Evolutionary conservation across 2,329 filamentous ascomycete genomes (phyloP).

Genomic region (Aspergillus brasiliensis): DNA sequence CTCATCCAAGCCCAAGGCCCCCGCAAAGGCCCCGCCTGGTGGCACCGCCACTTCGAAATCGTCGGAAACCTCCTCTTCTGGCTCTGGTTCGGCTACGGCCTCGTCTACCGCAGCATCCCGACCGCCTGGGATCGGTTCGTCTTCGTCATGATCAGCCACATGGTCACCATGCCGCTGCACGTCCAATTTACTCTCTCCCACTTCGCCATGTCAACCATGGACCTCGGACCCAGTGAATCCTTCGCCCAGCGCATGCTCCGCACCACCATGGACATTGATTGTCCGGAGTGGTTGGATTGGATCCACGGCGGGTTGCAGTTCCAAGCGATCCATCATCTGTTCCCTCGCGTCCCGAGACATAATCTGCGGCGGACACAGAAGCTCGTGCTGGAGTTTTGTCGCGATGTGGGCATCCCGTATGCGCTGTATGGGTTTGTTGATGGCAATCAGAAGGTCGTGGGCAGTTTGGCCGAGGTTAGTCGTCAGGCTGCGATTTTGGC

Average conservation of each 20-base stretch:
- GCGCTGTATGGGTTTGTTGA: slow-evolving; percentile 79
- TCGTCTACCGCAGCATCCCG: slow-evolving; percentile 72
- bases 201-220: slow-evolving; percentile 87
- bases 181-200: slow-evolving; percentile 90
- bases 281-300: slow-evolving; percentile 82
- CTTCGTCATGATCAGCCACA: slow-evolving; percentile 77
- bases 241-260: slow-evolving; percentile 87
- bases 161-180: slow-evolving; percentile 77
- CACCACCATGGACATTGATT: slow-evolving; percentile 90
- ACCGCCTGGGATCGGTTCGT: slow-evolving; percentile 66
- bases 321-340: slow-evolving; percentile 83
- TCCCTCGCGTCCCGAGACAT: slow-evolving; percentile 77
- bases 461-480: slow-evolving; percentile 71
- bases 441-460: slow-evolving; percentile 75
- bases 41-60: slow-evolving; percentile 77
- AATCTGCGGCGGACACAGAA: slow-evolving; percentile 74
- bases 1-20: slow-evolving; percentile 69
- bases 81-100: slow-evolving; percentile 77
- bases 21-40: slow-evolving; percentile 72
- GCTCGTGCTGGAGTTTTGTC: slow-evolving; percentile 76
- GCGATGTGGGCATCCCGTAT: slow-evolving; percentile 79
- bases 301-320: slow-evolving; percentile 86
- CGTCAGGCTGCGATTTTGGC: slow-evolving; percentile 72
- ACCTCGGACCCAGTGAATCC: slow-evolving; percentile 77
- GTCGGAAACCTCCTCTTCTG: slow-evolving; percentile 76